phyloP scores from a whole-genome alignment of 2,329 filamentous ascomycete species.

The Ophiostoma ulmi region DNA sequence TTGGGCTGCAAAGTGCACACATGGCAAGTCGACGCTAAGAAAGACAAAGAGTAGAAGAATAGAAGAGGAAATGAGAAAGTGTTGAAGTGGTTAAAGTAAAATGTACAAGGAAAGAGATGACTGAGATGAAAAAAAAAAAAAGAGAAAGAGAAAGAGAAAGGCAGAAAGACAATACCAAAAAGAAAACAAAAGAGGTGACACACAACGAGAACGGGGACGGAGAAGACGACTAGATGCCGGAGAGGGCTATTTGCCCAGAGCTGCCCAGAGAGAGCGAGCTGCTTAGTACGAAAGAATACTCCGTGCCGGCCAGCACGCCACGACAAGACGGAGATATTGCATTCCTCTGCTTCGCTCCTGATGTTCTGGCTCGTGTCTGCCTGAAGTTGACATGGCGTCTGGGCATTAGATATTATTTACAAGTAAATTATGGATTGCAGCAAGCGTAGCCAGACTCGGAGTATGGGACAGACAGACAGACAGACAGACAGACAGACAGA shows the following conservation, averaged over 20 bases:
- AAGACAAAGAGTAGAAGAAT: neutral
- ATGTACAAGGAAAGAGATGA: neutral
- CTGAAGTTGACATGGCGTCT: no score
- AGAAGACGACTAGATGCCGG: neutral
- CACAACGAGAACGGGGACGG: neutral
- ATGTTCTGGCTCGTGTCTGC: no score
- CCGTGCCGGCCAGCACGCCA: neutral
- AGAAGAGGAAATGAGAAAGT: neutral
- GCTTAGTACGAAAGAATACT: no score
- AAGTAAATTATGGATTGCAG: no score
- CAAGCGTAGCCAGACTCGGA: no score
- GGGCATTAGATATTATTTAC: no score
- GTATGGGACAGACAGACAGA: no score
- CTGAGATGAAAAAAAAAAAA: neutral
- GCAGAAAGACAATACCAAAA: neutral
- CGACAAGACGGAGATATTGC: neutral
- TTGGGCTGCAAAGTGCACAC: neutral
- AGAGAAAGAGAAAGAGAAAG: neutral
- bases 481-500: no score
- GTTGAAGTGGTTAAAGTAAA: neutral
- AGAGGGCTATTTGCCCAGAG: neutral
- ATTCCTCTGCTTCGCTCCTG: no score
- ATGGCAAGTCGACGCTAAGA: constrained; percentile 10
- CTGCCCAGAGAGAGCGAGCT: no score
- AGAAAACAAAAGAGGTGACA: neutral